Base-by-base conservation (phyloP, 2,329 filamentous ascomycete genomes). In the Diaporthe eres region DNA sequence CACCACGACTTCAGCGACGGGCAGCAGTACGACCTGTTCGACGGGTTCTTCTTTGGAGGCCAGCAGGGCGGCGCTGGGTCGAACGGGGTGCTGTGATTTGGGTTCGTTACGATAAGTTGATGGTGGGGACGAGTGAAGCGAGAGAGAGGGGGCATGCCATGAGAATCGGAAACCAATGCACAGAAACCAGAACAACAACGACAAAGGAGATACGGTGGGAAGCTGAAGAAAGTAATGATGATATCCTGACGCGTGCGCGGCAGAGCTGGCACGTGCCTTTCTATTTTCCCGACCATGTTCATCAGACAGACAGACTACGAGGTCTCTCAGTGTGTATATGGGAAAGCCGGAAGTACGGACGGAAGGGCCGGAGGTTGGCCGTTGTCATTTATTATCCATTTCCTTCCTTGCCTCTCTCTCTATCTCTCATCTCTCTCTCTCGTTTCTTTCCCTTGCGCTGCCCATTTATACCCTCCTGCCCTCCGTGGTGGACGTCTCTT, bases 21-120 rank as follows among this genome's bases (percentile, higher is more conserved):
- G 70, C 87, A 90, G 81, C 88, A 91, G 80, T 88, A 94, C 80
- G 90, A 94, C 75, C 88, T 92, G 0, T 94, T 95, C 83, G 93
- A 94, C 80, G 91, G 91, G 0, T 94, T 94, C 81, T 94, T 94
- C 85, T 94, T 94, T 81, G 92, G 92, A 1, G 89, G 88, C 0
- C 88, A 88, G 78, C 86, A 85, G 77, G 83, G 85, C 15, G 81
- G 82, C 8, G 80, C 80, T 42, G 82, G 82, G 17, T 80, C 78
- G 4, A 79, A 78, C 15, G 79, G 79, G 1, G 77, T 73, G 37
- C 60, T 73, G 19, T 73, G 71, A 73, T 53, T 53, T 42, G 61
- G 9, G 4, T 9, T 34, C 25, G 15, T 13, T 31, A 7, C 47
- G 47, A 31, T 49, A 15, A 4, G 5, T 65, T 37, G 31, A 44